Conservation (phyloP, 208 protist genomes). For the Crithidia bombi region DNA sequence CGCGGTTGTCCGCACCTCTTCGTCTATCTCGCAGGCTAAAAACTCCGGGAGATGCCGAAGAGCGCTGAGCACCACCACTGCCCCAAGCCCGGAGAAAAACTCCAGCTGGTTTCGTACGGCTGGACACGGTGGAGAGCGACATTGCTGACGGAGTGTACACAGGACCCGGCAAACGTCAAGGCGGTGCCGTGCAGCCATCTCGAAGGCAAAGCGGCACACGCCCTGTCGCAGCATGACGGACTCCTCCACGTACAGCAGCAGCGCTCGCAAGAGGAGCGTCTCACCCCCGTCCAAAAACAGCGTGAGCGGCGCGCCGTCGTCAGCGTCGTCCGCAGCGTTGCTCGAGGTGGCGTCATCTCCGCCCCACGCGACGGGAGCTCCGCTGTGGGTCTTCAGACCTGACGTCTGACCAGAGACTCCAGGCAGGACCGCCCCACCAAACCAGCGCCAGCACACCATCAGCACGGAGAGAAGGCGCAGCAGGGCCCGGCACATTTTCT, state of each 20-base stretch:
- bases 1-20: not conserved
- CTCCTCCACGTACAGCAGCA: conserved; percentile 8
- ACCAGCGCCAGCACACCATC: conserved; percentile 11
- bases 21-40: not conserved
- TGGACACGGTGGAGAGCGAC: not conserved
- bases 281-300: not conserved
- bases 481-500: not conserved
- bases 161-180: conserved; percentile 3
- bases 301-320: too few species aligned
- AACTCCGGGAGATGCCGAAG: not conserved
- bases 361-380: too few species aligned
- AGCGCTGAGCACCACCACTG: conserved; percentile 5
- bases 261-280: not conserved
- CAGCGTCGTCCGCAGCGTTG: not conserved
- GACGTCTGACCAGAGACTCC: too few species aligned
- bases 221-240: not conserved
- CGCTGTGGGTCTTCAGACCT: too few species aligned
- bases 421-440: too few species aligned
- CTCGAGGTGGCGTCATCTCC: too few species aligned
- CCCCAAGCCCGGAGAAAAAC: conserved; percentile 2
- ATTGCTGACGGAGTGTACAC: not conserved
- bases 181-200: not conserved
- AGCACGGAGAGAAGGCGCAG: not conserved
- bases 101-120: not conserved
- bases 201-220: conserved; percentile 6